Evolutionary conservation across 1,139 yeast species (phyloP).

Genomic region (Zygosaccharomyces sapae): DNA sequence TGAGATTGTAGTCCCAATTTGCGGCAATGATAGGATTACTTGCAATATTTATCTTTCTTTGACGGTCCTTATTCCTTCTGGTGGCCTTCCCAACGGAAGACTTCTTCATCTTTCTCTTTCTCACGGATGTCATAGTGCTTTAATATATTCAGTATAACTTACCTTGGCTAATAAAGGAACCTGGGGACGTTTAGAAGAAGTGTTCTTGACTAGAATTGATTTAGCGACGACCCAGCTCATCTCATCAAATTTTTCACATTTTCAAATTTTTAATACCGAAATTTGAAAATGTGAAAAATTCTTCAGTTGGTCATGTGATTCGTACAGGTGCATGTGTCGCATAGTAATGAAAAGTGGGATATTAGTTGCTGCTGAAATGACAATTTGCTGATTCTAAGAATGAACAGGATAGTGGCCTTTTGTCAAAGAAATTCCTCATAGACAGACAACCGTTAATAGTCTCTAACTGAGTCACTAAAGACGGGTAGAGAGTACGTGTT

Average conservation of each 20-base stretch:
- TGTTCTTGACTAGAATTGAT: background rate
- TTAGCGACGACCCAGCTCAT: constrained; percentile 3
- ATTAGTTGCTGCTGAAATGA: no score
- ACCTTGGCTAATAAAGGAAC: background rate
- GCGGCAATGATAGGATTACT: constrained; percentile 80
- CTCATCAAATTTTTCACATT: constrained; percentile 2
- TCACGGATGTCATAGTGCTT: constrained; percentile 62
- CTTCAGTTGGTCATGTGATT: background rate
- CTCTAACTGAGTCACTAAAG: background rate
- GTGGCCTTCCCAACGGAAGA: constrained; percentile 66
- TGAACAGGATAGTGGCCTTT: no score
- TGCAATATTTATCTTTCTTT: constrained; percentile 57
- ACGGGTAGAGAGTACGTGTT: background rate
- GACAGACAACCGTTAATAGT: no score
- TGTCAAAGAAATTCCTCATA: background rate
- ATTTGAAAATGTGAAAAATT: background rate
- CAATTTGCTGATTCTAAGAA: no score
- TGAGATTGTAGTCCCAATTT: constrained; percentile 82
- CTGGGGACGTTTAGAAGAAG: no score
- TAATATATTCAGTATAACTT: background rate
- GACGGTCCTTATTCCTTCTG: constrained; percentile 64
- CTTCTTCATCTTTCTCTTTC: constrained; percentile 80
- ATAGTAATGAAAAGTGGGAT: no score
- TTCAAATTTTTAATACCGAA: constrained; percentile 2
- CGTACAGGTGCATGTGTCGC: no score